Base-by-base conservation (phyloP, 1,139 yeast species). In the Scheffersomyces cryptocercus region DNA sequence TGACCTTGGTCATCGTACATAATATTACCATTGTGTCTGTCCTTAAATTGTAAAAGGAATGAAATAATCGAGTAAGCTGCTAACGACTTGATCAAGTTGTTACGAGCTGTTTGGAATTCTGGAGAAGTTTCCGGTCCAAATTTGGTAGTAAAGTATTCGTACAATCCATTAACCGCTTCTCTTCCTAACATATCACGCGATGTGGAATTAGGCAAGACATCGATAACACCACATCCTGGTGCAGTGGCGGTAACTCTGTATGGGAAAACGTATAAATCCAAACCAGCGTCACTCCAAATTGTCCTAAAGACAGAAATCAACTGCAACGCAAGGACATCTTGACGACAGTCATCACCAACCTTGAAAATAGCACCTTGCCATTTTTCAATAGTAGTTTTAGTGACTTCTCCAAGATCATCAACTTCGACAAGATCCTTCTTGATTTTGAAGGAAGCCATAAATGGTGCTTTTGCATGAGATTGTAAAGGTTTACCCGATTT, bases 271-370 rank as follows among this genome's bases (percentile, higher is more conserved):
- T 79, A 95, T 39, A 93, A 77, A 62, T 93, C 98, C 48, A 95
- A 73, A 1, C 98, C 98, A 10, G 89, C 83, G 51, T 80, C 78
- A 52, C 82, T 80, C 95, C 97, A 95, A 46, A 95, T 88, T 40
- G 95, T 84, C 56, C 96, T 79, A 75, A 95, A 95, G 30, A 93
- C 84, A 3, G 97, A 85, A 50, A 95, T 87, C 58, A 95, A 74
- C 62, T 95, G 99, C 48, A 95, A 72, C 0, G 97, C 98, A 53
- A 95, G 77, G 41, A 95, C 93, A 69, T 95, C 99, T 66, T 95
- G 99, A 55, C 99, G 81, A 73, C 98, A 91, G 67, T 95, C 99
- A 68, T 95, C 99, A 48, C 99, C 99, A 46, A 95, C 99, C 66
- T 95, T 95, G 77, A 95, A 95, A 64, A 95, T 95, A 15, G 99